Base-by-base conservation (phyloP, 2,329 filamentous ascomycete species). In the Clonostachys chloroleuca region DNA sequence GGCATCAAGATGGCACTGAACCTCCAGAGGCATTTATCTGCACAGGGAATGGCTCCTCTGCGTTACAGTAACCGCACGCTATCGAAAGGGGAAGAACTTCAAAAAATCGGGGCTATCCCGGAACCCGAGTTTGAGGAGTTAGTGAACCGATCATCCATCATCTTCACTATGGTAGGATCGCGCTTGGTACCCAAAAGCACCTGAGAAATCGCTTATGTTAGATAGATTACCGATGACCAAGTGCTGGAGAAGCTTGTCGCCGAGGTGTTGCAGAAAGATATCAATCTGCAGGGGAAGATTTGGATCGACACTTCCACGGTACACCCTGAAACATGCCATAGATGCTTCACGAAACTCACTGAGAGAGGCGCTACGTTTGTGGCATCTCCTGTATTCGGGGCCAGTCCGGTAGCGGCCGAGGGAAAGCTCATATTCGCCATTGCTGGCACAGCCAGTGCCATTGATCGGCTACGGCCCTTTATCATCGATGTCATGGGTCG, bases 271-370 rank as follows among this genome's bases (percentile, higher is more conserved):
- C 24, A 30, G 33, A 18, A 44, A 1, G 51, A 55, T 34, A 7
- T 5, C 0, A 5, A 30, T 0, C 45, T 67, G 3, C 12, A 47
- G 5, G 59, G 58, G n/a, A 78, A 77, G 52, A 61, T 69, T 12
- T 51, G 77, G 9, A 60, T 73, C n/a, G 75, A 79, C 49, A 75
- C 73, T 0, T 76, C 74, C 1, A 78, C 75, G 1, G 67, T 78
- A 2, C 72, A 76, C 46, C 74, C 74, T 0, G 57, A 65, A 7
- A 72, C 72, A 0, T 68, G 72, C 0, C 51, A 56, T 1, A 49
- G 51, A 6, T 57, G 63, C 1, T 49, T 64, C 1, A 42, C 46
- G 1, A 56, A 55, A 1, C 52, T 78, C 1, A 43, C 47, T 0
- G 53, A 49, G 6, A 52, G 48, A 12, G 61, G 60, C 0, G 68